Conservation (phyloP, 208 protist species). For the Acanthamoeba sp. region DNA sequence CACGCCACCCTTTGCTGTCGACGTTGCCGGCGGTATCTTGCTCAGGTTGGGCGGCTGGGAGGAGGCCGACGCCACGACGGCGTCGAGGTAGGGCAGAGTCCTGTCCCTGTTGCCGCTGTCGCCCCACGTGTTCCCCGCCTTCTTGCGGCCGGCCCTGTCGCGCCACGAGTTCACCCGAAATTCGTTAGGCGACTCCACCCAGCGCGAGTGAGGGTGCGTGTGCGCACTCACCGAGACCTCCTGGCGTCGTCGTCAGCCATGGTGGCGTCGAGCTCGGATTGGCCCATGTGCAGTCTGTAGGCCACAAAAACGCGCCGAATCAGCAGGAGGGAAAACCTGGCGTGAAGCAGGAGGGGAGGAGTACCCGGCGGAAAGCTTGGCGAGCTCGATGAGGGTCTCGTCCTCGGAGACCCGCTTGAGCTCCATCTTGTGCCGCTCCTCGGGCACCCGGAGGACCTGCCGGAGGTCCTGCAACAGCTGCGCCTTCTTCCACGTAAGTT, state of each 20-base stretch:
- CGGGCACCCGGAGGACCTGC: constrained; percentile 19
- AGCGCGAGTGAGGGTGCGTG: too few species aligned
- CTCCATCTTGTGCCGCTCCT: constrained; percentile 72
- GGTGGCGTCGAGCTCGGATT: background rate
- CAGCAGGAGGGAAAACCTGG: background rate
- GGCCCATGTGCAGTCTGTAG: background rate
- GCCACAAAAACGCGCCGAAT: background rate
- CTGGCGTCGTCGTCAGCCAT: background rate
- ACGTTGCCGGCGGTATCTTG: background rate
- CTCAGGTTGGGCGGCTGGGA: constrained; percentile 49
- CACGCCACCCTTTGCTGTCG: background rate
- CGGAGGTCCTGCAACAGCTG: constrained; percentile 54
- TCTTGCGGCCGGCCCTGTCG: constrained; percentile 2
- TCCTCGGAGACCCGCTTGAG: constrained; percentile 67
- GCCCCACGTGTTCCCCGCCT: background rate
- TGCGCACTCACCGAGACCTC: background rate
- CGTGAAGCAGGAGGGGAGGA: background rate
- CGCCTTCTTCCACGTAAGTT: constrained; percentile 72
- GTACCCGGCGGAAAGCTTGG: constrained; percentile 16
- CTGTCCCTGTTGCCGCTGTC: constrained; percentile 14
- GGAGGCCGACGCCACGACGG: background rate
- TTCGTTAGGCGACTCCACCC: too few species aligned
- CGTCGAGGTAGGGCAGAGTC: constrained; percentile 46
- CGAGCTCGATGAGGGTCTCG: constrained; percentile 27
- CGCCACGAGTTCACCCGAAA: too few species aligned